phyloP scores from a whole-genome alignment of 2,329 filamentous ascomycete species.

The Fulvia fulva region DNA sequence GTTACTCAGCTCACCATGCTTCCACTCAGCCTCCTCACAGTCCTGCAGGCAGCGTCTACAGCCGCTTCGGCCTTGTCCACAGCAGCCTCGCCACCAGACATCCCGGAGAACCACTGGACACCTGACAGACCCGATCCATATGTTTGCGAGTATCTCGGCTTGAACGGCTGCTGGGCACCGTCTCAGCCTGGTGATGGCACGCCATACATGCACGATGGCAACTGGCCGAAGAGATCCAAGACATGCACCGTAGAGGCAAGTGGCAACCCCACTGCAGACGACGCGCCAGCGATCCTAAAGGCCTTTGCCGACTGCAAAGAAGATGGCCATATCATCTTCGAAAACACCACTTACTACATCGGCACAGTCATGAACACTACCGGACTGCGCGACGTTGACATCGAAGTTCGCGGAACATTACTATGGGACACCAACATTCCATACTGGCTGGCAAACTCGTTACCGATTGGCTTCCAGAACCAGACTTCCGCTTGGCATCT shows the following conservation, averaged over 20 bases:
- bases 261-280: constrained; percentile 36
- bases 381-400: constrained; percentile 43
- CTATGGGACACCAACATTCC: constrained; percentile 42
- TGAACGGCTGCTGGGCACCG: constrained; percentile 26
- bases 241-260: constrained; percentile 21
- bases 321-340: constrained; percentile 51
- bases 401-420: constrained; percentile 48
- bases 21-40: neutral
- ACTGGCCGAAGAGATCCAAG: constrained; percentile 23
- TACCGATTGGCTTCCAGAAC: constrained; percentile 54
- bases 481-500: constrained; percentile 54
- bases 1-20: neutral
- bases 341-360: constrained; percentile 43
- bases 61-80: neutral
- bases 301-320: constrained; percentile 51
- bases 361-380: constrained; percentile 34
- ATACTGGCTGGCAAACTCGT: constrained; percentile 52
- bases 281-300: constrained; percentile 50
- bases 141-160: constrained; percentile 25
- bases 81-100: neutral
- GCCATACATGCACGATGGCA: constrained; percentile 20
- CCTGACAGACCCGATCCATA: constrained; percentile 26
- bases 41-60: neutral
- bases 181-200: constrained; percentile 19
- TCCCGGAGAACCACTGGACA: constrained; percentile 7